These are phyloP conservation scores for Fusarium hostae DNA, from an alignment of 2,329 filamentous ascomycete genomes.

Conservation along the genomic window DNA sequence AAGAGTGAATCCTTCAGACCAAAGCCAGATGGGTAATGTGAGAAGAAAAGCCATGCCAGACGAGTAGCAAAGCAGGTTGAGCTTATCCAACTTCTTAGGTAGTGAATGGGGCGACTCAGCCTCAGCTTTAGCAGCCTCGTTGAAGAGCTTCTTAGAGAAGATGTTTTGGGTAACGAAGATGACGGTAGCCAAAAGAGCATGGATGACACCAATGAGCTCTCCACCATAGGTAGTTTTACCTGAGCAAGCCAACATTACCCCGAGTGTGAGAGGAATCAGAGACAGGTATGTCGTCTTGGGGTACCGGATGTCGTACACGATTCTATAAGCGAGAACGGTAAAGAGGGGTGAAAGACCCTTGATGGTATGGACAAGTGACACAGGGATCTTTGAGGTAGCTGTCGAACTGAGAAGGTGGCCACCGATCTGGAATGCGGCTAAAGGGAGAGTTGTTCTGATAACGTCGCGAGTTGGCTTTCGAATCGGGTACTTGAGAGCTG, in stretches of 20 bases:
- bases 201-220: slow-evolving; percentile 89
- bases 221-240: slow-evolving; percentile 81
- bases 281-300: slow-evolving; percentile 88
- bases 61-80: slow-evolving; percentile 97
- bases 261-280: slow-evolving; percentile 87
- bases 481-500: slow-evolving; percentile 86
- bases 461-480: slow-evolving; percentile 83
- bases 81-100: slow-evolving; percentile 89
- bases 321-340: slow-evolving; percentile 91
- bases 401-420: slow-evolving; percentile 95
- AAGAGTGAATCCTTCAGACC: slow-evolving; percentile 84
- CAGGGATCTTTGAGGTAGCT: slow-evolving; percentile 92
- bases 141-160: slow-evolving; percentile 97
- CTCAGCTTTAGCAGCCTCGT: slow-evolving; percentile 88
- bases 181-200: slow-evolving; percentile 88
- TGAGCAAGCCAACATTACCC: slow-evolving; percentile 97
- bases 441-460: slow-evolving; percentile 85
- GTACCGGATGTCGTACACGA: slow-evolving; percentile 90
- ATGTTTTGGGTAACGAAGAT: slow-evolving; percentile 99
- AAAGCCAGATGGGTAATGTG: slow-evolving; percentile 92
- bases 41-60: slow-evolving; percentile 90
- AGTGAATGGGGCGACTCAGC: slow-evolving; percentile 72
- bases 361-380: slow-evolving; percentile 97
- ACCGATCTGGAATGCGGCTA: slow-evolving; percentile 91
- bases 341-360: slow-evolving; percentile 97